phyloP scores from a whole-genome alignment of 441 rosid genomes.

The Erodium chrysanthum region DNA sequence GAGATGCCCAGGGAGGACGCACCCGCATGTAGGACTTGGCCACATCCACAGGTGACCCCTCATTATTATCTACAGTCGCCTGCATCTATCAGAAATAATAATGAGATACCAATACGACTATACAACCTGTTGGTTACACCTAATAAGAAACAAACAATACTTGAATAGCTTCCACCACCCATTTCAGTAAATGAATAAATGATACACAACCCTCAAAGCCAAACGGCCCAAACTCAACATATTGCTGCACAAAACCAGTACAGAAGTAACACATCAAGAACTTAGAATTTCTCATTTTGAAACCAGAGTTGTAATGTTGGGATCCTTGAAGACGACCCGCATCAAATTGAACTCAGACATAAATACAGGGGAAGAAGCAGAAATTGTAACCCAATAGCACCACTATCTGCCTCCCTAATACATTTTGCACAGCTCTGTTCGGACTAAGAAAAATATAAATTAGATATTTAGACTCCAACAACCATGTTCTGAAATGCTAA shows the following conservation, averaged over 20 bases:
- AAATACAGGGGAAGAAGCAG: neutral
- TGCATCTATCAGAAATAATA: conserved; percentile 26
- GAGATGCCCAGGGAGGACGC: conserved; percentile 70
- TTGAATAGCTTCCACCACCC: neutral
- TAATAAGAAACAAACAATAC: neutral
- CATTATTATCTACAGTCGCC: conserved; percentile 46
- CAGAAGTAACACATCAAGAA: neutral
- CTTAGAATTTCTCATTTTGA: neutral
- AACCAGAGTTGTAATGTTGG: neutral
- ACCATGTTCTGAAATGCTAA: neutral
- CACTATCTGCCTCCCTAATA: neutral
- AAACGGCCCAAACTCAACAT: neutral
- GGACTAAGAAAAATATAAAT: neutral
- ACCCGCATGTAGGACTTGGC: conserved; percentile 77
- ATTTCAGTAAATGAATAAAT: neutral
- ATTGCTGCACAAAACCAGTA: neutral
- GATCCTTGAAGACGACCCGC: conserved; percentile 3
- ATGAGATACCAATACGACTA: conserved; percentile 15
- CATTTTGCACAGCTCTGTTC: neutral
- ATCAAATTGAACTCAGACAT: neutral
- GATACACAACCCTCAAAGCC: neutral
- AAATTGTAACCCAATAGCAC: neutral
- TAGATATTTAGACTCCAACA: neutral
- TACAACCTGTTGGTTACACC: neutral
- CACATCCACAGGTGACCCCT: conserved; percentile 63